These are phyloP conservation scores for Cercospora brassicicola DNA, from an alignment of 2,329 filamentous ascomycete genomes.

Conservation along the genomic window DNA sequence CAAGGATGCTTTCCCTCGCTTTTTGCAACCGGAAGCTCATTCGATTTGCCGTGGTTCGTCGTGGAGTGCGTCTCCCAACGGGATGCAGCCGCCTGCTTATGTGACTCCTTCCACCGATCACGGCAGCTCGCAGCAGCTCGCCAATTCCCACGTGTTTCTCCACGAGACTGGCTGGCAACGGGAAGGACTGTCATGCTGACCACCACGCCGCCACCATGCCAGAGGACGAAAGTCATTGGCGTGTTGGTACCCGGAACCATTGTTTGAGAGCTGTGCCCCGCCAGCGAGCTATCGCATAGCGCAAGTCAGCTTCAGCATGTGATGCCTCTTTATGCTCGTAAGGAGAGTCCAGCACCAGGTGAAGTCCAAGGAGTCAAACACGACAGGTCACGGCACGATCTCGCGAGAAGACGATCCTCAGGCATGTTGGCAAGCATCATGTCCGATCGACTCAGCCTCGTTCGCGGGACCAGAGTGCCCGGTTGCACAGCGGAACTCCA, in stretches of 20 bases:
- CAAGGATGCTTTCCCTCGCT: not conserved
- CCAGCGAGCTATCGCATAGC: not conserved
- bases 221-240: not conserved
- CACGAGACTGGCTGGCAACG: not conserved
- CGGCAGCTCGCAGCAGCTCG: not conserved
- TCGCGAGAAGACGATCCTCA: slow-evolving; percentile 12
- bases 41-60: not conserved
- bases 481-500: slow-evolving; percentile 7
- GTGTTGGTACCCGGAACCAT: not conserved
- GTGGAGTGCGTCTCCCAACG: not conserved
- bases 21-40: not conserved
- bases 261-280: not conserved
- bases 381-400: not conserved
- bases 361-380: not conserved
- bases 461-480: not conserved
- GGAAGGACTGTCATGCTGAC: not conserved
- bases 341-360: not conserved
- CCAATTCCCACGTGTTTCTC: slow-evolving; percentile 2
- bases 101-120: not conserved
- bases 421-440: slow-evolving; percentile 12
- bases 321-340: not conserved
- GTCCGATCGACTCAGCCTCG: slow-evolving; percentile 14
- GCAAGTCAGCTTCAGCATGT: not conserved
- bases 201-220: not conserved
- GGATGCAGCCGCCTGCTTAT: not conserved